Evolutionary conservation across 2,329 filamentous ascomycete genomes (phyloP).

Genomic region (Colletotrichum sansevieriae): DNA sequence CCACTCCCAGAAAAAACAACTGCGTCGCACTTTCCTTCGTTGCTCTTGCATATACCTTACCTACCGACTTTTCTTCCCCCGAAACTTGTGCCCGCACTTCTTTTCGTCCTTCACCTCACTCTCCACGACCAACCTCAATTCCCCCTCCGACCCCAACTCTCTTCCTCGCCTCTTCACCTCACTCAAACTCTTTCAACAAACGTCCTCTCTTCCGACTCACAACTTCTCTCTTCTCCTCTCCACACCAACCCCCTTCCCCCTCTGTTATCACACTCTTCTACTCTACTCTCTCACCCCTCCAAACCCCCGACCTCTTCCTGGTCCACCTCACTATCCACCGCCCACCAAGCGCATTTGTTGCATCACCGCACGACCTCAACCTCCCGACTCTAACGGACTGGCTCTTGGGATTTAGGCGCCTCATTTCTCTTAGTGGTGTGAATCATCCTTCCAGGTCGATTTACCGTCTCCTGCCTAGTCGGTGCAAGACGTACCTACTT

Average conservation of each 20-base stretch:
- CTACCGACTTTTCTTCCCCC: conserved; percentile 43
- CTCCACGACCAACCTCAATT: conserved; percentile 44
- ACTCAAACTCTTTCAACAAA: conserved; percentile 44
- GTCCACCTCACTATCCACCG: conserved; percentile 31
- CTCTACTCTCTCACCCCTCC: conserved; percentile 35
- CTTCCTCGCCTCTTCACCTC: conserved; percentile 46
- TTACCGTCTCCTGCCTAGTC: neutral
- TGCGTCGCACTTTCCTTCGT: conserved; percentile 42
- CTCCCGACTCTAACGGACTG: conserved; percentile 8
- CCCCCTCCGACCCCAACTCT: conserved; percentile 44
- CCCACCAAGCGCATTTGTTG: conserved; percentile 12
- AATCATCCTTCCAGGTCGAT: neutral
- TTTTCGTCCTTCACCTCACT: conserved; percentile 43
- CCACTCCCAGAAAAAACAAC: conserved; percentile 28
- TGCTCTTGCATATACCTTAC: conserved; percentile 45
- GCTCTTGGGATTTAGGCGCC: neutral
- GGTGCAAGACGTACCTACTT: neutral
- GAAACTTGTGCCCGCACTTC: conserved; percentile 48
- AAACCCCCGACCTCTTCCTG: conserved; percentile 27
- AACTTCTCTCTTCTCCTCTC: conserved; percentile 40
- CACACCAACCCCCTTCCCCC: conserved; percentile 23
- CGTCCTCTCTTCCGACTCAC: conserved; percentile 45
- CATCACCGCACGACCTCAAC: conserved; percentile 19
- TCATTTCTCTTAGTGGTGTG: neutral
- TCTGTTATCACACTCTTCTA: conserved; percentile 40